These are phyloP conservation scores for Acanthamoeba triangularis DNA, from an alignment of 208 protist genomes.

Conservation along the genomic window DNA sequence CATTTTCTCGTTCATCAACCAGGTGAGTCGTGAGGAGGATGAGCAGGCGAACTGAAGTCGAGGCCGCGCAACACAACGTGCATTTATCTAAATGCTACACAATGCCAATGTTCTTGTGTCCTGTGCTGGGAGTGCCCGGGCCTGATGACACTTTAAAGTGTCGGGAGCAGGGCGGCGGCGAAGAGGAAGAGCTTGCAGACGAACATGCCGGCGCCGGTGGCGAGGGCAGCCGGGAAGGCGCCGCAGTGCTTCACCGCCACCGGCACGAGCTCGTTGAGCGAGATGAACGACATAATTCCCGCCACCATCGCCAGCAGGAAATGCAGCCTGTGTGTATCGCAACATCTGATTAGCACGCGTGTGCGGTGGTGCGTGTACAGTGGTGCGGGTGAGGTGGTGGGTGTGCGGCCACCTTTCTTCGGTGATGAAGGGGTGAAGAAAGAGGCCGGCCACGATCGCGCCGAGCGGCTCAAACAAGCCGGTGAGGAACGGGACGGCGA, in stretches of 20 bases:
- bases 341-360: no score
- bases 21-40: no score
- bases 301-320: constrained; percentile 79
- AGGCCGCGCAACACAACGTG: no score
- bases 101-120: no score
- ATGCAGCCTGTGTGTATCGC: constrained; percentile 67
- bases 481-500: neutral
- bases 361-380: neutral
- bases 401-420: neutral
- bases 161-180: neutral
- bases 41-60: no score
- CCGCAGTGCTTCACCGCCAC: constrained; percentile 75
- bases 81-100: no score
- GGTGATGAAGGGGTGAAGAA: neutral
- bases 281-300: constrained; percentile 84
- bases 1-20: no score
- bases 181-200: neutral
- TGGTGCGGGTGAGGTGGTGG: neutral
- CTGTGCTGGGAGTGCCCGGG: no score
- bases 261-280: constrained; percentile 78
- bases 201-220: neutral
- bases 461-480: constrained; percentile 3
- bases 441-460: neutral
- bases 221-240: neutral
- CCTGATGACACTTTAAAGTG: no score